Evolutionary conservation across 139 green algal genomes (phyloP), one percentile per base, ranked within the genome.

Genomic region (Coccomyxa sp.): DNA sequence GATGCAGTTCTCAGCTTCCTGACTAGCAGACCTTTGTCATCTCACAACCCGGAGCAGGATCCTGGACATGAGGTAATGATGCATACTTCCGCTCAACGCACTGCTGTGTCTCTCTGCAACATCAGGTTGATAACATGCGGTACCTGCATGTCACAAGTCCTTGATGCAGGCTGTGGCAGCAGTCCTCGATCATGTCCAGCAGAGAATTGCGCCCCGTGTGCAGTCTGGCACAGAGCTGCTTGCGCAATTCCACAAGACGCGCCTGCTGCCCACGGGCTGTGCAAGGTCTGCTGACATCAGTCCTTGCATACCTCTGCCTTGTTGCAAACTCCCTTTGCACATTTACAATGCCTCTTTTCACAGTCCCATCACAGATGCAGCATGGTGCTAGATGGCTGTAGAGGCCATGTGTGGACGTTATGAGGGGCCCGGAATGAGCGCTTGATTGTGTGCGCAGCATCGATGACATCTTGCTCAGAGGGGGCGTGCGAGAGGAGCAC

Each of bases 401-500:
- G 14, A 58, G 10, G 14, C 14, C 44, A 14, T 10, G 14, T 58
- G 10, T 58, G 10, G 44, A 10, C 10, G 14, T 58, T 64, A 12
- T 0, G 10, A 68, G 34, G 33, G 34, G 9, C 16, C 14, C 14
- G 18, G 24, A 70, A 31, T 36, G 58, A 22, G 14, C 8, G 16
- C 64, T 71, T 31, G n/a, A 34, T 7, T 36, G 6, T 34, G 44
- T 58, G 14, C 44, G 34, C 70, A 86, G 78, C 34, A 39, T 93
- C 24, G 89, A 93, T 76, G 37, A 44, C 3, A 22, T 18, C 50
- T 58, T 93, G 58, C 72, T 93, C 55, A 39, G 40, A 22, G 86
- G 86, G 3, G 89, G 89, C 6, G 39, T 90, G 40, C 78, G 82
- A 7, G 81, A 90, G 68, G 84, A 80, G 0, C 81, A 80, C 10